A percentile compares a stretch with the other conserved stretches of the same genome.
phyloP scores from a whole-genome alignment of 2,329 filamentous ascomycete species.

The Hypoxylon sp. region DNA sequence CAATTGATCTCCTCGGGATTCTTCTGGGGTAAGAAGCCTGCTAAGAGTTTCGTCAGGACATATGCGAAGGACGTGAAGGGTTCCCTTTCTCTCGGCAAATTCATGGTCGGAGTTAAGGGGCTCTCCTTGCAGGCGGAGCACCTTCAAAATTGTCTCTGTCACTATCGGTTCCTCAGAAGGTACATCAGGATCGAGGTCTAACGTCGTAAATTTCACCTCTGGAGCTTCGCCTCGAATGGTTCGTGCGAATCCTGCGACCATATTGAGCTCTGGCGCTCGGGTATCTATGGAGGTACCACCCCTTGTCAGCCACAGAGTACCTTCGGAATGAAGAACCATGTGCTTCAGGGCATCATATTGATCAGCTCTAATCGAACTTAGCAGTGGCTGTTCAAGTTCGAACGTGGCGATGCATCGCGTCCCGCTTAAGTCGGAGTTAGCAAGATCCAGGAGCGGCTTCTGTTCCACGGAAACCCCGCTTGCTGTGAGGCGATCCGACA shows the following conservation, averaged over 20 bases:
- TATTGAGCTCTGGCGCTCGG: conserved; percentile 55
- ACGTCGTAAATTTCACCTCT: conserved; percentile 60
- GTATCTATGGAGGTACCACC: conserved; percentile 49
- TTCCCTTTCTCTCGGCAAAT: conserved; percentile 49
- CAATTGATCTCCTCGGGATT: conserved; percentile 43
- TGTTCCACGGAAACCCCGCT: conserved; percentile 45
- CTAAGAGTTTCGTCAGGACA: conserved; percentile 48
- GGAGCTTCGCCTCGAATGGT: conserved; percentile 63
- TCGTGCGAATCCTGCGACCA: conserved; percentile 62
- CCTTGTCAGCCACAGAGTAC: conserved; percentile 49
- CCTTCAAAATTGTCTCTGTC: conserved; percentile 54
- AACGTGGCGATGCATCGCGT: conserved; percentile 50
- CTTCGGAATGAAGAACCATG: conserved; percentile 48
- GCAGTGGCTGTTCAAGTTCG: conserved; percentile 51
- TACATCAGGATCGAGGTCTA: conserved; percentile 61
- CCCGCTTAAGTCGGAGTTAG: conserved; percentile 43
- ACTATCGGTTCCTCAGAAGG: conserved; percentile 51
- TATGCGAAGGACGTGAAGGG: conserved; percentile 47
- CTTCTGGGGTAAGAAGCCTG: conserved; percentile 47
- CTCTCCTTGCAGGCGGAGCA: conserved; percentile 48
- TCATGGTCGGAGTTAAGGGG: conserved; percentile 48
- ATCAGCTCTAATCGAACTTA: conserved; percentile 44
- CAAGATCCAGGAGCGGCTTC: conserved; percentile 43
- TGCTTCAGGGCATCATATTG: conserved; percentile 50
- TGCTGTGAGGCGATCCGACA: conserved; percentile 45